Conservation (phyloP, 2,329 filamentous ascomycete genomes). For the Trichothecium sympodiale region DNA sequence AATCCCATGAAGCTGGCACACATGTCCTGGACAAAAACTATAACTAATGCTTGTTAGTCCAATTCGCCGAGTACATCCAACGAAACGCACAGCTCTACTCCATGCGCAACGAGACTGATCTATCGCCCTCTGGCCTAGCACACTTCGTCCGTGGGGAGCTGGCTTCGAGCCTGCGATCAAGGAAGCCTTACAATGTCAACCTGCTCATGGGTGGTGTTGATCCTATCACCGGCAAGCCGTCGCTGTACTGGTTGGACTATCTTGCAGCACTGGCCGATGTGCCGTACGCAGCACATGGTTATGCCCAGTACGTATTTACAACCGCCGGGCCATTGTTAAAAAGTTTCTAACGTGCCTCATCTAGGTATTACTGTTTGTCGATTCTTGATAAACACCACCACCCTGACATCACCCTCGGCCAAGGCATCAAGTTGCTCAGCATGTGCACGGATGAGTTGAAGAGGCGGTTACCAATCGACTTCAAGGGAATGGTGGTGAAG, state of each 20-base stretch:
- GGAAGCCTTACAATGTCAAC: conserved; percentile 95
- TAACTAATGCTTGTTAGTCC: conserved; percentile 46
- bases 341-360: conserved; percentile 10
- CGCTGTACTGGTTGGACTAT: conserved; percentile 96
- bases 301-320: conserved; percentile 66
- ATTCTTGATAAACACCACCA: conserved; percentile 98
- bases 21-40: conserved; percentile 2
- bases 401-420: conserved; percentile 78
- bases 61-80: conserved; percentile 99
- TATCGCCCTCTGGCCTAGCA: conserved; percentile 79
- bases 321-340: neutral
- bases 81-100: conserved; percentile 96
- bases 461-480: conserved; percentile 92
- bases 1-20: neutral
- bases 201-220: conserved; percentile 90
- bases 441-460: conserved; percentile 98
- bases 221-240: conserved; percentile 80
- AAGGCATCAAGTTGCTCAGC: conserved; percentile 83
- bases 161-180: conserved; percentile 77
- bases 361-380: conserved; percentile 90
- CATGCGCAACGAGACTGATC: conserved; percentile 92
- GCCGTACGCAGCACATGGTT: conserved; percentile 94
- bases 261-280: conserved; percentile 78
- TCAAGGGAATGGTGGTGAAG: conserved; percentile 95
- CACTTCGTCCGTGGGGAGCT: conserved; percentile 92